These are phyloP conservation scores for Cupressus sempervirens DNA, from an alignment of 75 land plant species.

Conservation along the genomic window DNA sequence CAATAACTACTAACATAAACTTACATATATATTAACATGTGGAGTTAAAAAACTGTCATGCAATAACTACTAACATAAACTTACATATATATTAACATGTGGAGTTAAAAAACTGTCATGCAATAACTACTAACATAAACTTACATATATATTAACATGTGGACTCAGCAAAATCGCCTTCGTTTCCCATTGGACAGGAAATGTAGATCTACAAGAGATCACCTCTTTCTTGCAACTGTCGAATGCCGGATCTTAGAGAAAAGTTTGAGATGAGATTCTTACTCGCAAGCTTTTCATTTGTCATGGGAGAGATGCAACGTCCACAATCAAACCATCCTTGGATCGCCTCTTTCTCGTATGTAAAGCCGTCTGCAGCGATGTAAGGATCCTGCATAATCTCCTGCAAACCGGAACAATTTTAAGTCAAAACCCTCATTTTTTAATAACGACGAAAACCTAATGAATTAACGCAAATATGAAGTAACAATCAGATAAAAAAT, in stretches of 20 bases:
- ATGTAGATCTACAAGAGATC: not conserved
- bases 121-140: no score
- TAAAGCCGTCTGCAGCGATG: constrained; percentile 16
- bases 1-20: no score
- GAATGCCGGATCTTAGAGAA: constrained; percentile 20
- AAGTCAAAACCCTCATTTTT: not conserved
- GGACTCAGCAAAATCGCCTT: no score
- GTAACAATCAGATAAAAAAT: not conserved
- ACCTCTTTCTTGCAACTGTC: constrained; percentile 10
- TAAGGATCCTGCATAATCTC: not conserved
- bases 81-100: no score
- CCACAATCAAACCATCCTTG: constrained; percentile 22
- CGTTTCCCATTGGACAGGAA: no score
- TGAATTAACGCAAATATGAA: not conserved
- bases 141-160: no score
- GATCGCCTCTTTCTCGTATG: constrained; percentile 24
- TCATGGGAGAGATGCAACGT: constrained; percentile 28
- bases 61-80: no score
- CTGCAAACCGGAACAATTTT: not conserved
- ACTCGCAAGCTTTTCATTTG: constrained; percentile 19
- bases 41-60: no score
- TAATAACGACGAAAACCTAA: not conserved
- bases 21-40: no score
- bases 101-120: no score
- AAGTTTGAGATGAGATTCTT: constrained; percentile 16